Evolutionary conservation across 805 yeast genomes (phyloP), one percentile per base, ranked within the genome.

Genomic region (Kluyveromyces aestuarii): DNA sequence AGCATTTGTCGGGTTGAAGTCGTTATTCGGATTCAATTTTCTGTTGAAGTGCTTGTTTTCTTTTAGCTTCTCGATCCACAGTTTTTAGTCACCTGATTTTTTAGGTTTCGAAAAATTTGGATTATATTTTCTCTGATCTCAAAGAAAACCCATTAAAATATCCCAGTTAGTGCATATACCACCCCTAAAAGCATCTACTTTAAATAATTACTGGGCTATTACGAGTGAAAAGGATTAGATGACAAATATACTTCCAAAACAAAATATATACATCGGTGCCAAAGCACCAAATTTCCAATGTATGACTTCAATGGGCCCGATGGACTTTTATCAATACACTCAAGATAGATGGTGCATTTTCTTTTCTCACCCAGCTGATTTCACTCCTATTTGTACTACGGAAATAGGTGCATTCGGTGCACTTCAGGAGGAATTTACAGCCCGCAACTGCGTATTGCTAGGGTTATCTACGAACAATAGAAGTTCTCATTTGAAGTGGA

Each of bases 321-420:
- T 82, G 52, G 74, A 76, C 53, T 81, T 82, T 71, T 82, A 82
- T 66, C 76, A 79, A 51, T 82, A 68, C 67, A 72, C 77, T 50
- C 85, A 81, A 36, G 72, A 74, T 60, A 67, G 73, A 49, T 82
- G 89, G 88, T 74, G 73, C 42, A 79, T 82, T 39, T 73, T 83
- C 53, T 83, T 83, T 69, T 79, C 85, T 33, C 88, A 83, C 63
- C 89, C 89, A 48, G 87, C 81, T 55, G 88, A 82, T 63, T 82
- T 79, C 72, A 83, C 89, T 18, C 89, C 89, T 36, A 86, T 83
- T 44, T 83, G 89, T 65, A 83, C 88, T 54, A 83, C 89, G 46
- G 89, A 83, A 66, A 72, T 83, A 51, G 88, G 88, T 53, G 88
- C 87, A 8, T 82, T 83, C 60, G 82, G 87, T 54, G 76, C 79